Evolutionary conservation across 2,329 filamentous ascomycete species (phyloP).

Genomic region (Penicillium sp.): DNA sequence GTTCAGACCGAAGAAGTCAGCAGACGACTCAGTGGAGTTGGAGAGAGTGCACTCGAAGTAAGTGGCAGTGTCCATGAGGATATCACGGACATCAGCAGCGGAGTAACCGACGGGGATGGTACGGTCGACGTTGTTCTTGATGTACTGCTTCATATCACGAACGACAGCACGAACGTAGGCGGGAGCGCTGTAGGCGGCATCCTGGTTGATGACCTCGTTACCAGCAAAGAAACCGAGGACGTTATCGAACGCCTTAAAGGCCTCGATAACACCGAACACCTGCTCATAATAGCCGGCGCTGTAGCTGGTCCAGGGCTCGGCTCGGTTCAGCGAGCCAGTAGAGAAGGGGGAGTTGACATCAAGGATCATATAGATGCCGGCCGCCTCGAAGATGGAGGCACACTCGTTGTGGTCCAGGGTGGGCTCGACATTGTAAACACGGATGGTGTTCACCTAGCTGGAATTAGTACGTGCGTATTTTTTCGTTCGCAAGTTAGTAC

Average conservation of each 20-base stretch:
- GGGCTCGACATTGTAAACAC: conserved; percentile 64
- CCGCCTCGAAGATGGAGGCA: conserved; percentile 64
- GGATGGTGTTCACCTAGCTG: conserved; percentile 59
- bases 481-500: conserved; percentile 12
- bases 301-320: conserved; percentile 56
- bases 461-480: conserved; percentile 6
- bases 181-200: conserved; percentile 54
- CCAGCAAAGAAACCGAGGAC: conserved; percentile 66
- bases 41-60: conserved; percentile 60
- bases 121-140: conserved; percentile 57
- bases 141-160: conserved; percentile 68
- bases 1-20: conserved; percentile 67
- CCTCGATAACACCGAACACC: conserved; percentile 63
- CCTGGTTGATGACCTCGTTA: conserved; percentile 68
- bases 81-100: conserved; percentile 63
- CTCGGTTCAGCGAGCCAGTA: conserved; percentile 58
- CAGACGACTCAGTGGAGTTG: conserved; percentile 52
- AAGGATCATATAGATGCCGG: conserved; percentile 65
- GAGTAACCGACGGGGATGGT: conserved; percentile 67
- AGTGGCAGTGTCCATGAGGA: conserved; percentile 59
- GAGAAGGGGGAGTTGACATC: conserved; percentile 64
- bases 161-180: conserved; percentile 63
- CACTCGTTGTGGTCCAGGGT: conserved; percentile 61
- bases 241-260: conserved; percentile 67
- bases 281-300: conserved; percentile 56